These are phyloP conservation scores for Tricholoma saponaceum DNA, from an alignment of 768 basidiomycete genomes.

Conservation along the genomic window DNA sequence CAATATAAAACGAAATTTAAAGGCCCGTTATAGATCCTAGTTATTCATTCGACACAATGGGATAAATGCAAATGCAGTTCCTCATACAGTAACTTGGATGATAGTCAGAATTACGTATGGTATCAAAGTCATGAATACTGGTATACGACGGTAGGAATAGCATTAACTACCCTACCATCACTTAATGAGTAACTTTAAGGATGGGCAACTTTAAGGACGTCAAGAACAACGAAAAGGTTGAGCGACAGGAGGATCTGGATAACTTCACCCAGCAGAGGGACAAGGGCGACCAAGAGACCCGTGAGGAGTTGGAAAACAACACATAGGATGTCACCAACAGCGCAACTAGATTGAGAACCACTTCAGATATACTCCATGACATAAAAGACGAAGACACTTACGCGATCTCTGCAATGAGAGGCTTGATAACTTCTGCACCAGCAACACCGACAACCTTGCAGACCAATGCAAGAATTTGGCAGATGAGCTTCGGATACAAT, in stretches of 20 bases:
- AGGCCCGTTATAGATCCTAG: too few species aligned
- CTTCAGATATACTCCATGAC: neutral
- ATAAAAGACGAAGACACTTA: neutral
- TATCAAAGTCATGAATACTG: neutral
- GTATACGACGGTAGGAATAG: neutral
- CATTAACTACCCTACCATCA: too few species aligned
- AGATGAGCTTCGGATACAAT: neutral
- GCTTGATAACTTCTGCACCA: neutral
- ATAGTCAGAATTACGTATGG: neutral
- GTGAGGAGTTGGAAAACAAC: conserved; percentile 14
- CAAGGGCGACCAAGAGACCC: conserved; percentile 13
- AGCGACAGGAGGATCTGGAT: conserved; percentile 11
- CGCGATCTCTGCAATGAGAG: conserved; percentile 9
- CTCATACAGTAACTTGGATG: neutral
- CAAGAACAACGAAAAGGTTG: conserved; percentile 11
- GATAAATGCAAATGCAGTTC: neutral
- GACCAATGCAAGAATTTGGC: conserved; percentile 4
- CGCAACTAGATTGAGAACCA: neutral
- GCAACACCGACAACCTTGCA: conserved; percentile 6
- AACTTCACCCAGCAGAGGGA: conserved; percentile 11
- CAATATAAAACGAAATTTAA: too few species aligned
- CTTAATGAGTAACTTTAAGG: neutral
- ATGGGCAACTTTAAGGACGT: conserved; percentile 6
- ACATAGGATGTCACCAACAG: conserved; percentile 6
- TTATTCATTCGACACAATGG: too few species aligned